Evolutionary conservation across 768 basidiomycete genomes (phyloP).

Genomic region (Pholiota molesta): DNA sequence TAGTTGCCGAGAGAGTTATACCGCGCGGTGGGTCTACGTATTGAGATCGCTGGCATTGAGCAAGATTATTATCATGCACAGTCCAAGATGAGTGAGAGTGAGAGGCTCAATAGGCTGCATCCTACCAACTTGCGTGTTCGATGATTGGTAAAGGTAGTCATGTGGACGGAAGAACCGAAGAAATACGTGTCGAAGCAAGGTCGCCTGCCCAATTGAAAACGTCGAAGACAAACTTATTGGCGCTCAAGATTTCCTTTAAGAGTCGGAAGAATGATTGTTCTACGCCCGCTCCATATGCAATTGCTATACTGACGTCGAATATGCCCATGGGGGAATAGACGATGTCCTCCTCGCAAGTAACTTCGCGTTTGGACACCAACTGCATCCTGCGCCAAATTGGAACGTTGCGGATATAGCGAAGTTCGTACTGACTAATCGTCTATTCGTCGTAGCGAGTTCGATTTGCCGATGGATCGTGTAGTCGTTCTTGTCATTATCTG

Average conservation of each 20-base stretch:
- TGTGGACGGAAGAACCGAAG: not conserved
- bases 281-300: slow-evolving; percentile 3
- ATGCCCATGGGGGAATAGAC: slow-evolving; percentile 4
- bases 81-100: not conserved
- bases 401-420: not conserved
- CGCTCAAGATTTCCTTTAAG: not conserved
- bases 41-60: not conserved
- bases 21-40: too few species aligned
- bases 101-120: not conserved
- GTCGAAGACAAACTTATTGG: slow-evolving; percentile 2
- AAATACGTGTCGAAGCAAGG: not conserved
- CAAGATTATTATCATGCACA: not conserved
- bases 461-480: not conserved
- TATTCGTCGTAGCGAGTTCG: not conserved
- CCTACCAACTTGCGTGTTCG: not conserved
- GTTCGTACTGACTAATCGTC: not conserved
- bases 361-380: not conserved
- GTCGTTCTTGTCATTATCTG: not conserved
- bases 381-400: slow-evolving; percentile 5
- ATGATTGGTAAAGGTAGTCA: not conserved
- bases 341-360: slow-evolving; percentile 1
- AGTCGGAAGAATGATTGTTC: slow-evolving; percentile 6
- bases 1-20: not conserved
- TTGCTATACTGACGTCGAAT: not conserved
- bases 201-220: slow-evolving; percentile 2